Conservation (phyloP, 176 grass and related monocot genomes). For the Triticum urartu region DNA sequence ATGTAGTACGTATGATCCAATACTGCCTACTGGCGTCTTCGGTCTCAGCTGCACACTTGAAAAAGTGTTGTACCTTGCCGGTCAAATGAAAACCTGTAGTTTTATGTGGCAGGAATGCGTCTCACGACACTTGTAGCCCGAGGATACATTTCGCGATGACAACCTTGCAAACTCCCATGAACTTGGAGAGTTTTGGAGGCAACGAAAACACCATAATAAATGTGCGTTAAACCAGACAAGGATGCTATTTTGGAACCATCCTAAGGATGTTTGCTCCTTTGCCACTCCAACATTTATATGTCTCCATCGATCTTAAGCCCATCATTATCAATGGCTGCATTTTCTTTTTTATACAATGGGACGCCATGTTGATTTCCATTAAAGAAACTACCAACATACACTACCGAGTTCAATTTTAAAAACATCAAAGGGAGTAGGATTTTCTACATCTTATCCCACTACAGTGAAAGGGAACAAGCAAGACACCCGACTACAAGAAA, state of each 20-base stretch:
- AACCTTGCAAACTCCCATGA: not conserved
- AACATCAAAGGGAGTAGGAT: too few species aligned
- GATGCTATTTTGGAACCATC: not conserved
- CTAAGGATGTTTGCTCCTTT: constrained; percentile 25
- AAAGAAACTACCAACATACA: too few species aligned
- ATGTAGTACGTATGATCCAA: too few species aligned
- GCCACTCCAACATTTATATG: not conserved
- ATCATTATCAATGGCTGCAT: not conserved
- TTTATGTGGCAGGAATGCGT: not conserved
- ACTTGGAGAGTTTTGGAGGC: not conserved
- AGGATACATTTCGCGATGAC: not conserved
- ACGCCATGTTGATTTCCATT: too few species aligned
- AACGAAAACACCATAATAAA: constrained; percentile 1
- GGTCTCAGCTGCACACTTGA: too few species aligned
- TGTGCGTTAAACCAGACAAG: not conserved
- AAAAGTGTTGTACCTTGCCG: not conserved
- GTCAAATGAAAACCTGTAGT: not conserved
- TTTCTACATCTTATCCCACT: too few species aligned
- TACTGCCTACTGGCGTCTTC: too few species aligned
- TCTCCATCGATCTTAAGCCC: not conserved
- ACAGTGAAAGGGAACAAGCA: too few species aligned
- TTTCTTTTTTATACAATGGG: not conserved
- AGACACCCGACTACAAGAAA: too few species aligned
- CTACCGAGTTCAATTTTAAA: too few species aligned
- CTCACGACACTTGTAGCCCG: too few species aligned